phyloP scores from a whole-genome alignment of 1,284 basidiomycete species.

The Blastosporella zonata region DNA sequence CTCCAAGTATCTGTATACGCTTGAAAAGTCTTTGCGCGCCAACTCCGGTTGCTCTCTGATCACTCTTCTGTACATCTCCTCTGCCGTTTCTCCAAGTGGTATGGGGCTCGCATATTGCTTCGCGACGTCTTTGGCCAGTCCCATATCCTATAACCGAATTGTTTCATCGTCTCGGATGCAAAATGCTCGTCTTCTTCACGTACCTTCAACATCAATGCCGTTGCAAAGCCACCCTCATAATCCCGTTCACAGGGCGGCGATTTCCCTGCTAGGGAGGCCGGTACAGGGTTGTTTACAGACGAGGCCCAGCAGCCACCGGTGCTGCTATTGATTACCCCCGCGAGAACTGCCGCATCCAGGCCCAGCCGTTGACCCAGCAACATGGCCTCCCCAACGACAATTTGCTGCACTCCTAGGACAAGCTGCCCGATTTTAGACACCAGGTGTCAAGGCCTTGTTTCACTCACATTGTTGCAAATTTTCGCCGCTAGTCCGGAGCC shows the following conservation, averaged over 20 bases:
- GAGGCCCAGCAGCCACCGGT: constrained; percentile 84
- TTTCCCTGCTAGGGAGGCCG: constrained; percentile 65
- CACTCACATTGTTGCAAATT: constrained; percentile 76
- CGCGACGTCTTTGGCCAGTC: constrained; percentile 67
- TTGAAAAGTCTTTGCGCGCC: constrained; percentile 74
- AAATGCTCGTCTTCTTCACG: constrained; percentile 1
- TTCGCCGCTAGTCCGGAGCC: constrained; percentile 86
- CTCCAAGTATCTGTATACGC: constrained; percentile 66
- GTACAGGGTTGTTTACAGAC: constrained; percentile 87
- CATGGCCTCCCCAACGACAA: constrained; percentile 83
- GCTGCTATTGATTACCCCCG: constrained; percentile 80
- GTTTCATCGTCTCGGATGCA: constrained; percentile 4
- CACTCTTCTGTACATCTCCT: constrained; percentile 55
- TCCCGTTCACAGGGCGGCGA: constrained; percentile 80
- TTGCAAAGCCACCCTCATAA: constrained; percentile 84
- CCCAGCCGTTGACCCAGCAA: constrained; percentile 77
- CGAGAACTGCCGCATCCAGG: constrained; percentile 69
- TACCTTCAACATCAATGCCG: constrained; percentile 83
- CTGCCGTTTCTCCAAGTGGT: constrained; percentile 64
- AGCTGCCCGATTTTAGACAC: constrained; percentile 34
- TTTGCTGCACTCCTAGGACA: constrained; percentile 74
- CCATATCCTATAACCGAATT: constrained; percentile 61
- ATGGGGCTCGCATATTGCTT: constrained; percentile 47
- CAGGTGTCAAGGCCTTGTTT: constrained; percentile 1
- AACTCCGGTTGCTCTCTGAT: constrained; percentile 55